phyloP scores from a whole-genome alignment of 805 yeast genomes.

The Wickerhamiella alocasiicola region DNA sequence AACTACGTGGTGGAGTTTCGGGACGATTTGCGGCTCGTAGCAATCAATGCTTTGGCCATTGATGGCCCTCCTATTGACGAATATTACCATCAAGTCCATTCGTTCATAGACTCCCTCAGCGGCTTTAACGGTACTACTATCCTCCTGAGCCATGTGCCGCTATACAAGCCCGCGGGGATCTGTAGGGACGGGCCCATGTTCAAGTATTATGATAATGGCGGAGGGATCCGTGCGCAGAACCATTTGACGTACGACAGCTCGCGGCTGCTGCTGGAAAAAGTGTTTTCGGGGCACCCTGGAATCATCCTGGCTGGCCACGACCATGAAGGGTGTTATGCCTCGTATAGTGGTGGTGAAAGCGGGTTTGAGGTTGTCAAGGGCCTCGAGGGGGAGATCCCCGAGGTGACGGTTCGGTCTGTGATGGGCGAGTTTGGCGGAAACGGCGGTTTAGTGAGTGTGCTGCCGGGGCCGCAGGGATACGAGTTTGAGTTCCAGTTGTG shows the following conservation, averaged over 20 bases:
- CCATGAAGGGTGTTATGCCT: conserved; percentile 80
- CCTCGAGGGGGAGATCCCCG: conserved; percentile 38
- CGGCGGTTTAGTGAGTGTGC: conserved; percentile 57
- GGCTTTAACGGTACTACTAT: conserved; percentile 69
- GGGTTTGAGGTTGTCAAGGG: conserved; percentile 4
- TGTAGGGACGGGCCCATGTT: conserved; percentile 81
- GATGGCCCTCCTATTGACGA: conserved; percentile 86
- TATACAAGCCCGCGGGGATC: conserved; percentile 66
- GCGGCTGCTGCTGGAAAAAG: conserved; percentile 53
- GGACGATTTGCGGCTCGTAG: conserved; percentile 72
- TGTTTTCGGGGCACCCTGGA: conserved; percentile 60
- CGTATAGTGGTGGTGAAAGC: conserved; percentile 32
- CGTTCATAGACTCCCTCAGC: conserved; percentile 51
- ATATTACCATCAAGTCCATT: conserved; percentile 56
- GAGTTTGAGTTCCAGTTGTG: conserved; percentile 60
- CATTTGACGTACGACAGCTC: conserved; percentile 60
- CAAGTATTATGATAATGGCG: conserved; percentile 43
- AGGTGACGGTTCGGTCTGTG: conserved; percentile 78
- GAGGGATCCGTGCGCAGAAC: conserved; percentile 70
- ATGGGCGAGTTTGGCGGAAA: conserved; percentile 96
- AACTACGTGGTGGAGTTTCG: conserved; percentile 64
- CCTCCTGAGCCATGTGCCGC: conserved; percentile 78
- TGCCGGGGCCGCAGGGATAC: conserved; percentile 41
- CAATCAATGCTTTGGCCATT: conserved; percentile 63
- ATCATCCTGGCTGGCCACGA: conserved; percentile 88